Evolutionary conservation across 2,329 filamentous ascomycete species (phyloP).

Genomic region (Aspergillus udagawae): DNA sequence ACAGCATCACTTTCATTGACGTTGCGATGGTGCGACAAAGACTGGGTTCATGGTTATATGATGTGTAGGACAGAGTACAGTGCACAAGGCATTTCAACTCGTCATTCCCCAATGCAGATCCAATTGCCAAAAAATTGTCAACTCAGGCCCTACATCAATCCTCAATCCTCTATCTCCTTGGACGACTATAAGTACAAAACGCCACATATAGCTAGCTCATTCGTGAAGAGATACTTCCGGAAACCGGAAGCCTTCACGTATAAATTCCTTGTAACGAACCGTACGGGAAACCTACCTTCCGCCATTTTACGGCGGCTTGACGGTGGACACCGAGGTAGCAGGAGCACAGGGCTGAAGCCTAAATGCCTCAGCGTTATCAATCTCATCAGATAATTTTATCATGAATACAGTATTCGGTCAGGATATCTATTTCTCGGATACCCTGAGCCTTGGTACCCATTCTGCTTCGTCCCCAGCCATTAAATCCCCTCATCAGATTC

Average conservation of each 20-base stretch:
- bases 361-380: neutral
- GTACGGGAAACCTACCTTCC: neutral
- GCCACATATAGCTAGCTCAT: neutral
- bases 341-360: neutral
- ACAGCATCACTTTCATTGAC: neutral
- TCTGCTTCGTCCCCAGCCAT: neutral
- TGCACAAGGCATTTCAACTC: neutral
- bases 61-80: neutral
- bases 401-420: neutral
- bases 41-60: neutral
- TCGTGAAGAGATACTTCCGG: neutral
- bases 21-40: neutral
- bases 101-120: neutral
- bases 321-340: neutral
- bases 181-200: neutral
- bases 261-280: neutral
- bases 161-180: neutral
- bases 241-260: neutral
- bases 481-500: too few relatives aligned
- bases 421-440: neutral
- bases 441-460: neutral
- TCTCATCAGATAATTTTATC: slow-evolving; percentile 1
- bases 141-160: too few relatives aligned
- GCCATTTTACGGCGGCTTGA: neutral
- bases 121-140: neutral